A percentile compares a stretch with the other conserved stretches of the same genome.
These are phyloP conservation scores for Globisporangium perplexum DNA, from an alignment of 352 stramenopile species.

Conservation along the genomic window DNA sequence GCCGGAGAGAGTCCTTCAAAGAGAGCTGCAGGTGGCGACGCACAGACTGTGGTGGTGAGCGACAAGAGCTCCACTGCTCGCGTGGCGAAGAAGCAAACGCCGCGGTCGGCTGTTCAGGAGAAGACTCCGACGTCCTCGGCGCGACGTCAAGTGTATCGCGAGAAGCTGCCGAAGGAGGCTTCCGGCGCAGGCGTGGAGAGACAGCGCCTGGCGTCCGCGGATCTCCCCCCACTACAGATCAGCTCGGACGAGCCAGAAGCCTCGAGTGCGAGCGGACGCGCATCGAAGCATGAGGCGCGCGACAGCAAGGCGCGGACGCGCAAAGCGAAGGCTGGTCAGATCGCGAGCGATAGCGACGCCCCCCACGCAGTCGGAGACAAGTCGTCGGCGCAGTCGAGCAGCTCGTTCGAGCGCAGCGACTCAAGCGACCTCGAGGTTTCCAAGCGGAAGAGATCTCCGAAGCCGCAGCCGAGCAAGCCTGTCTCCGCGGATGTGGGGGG, in stretches of 20 bases:
- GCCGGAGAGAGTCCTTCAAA: slow-evolving; percentile 13
- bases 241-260: slow-evolving; percentile 5
- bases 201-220: slow-evolving; percentile 1
- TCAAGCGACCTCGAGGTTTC: slow-evolving; percentile 12
- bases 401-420: slow-evolving; percentile 3
- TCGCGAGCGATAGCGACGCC: background rate
- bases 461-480: slow-evolving; percentile 9
- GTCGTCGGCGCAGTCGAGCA: background rate
- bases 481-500: background rate
- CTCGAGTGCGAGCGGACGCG: too few relatives aligned
- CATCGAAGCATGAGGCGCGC: background rate
- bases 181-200: background rate
- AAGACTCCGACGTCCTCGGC: slow-evolving; percentile 8
- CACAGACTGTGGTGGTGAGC: slow-evolving; percentile 12
- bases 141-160: slow-evolving; percentile 53
- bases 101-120: slow-evolving; percentile 6
- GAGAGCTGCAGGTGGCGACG: slow-evolving; percentile 6
- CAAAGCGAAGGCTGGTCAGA: slow-evolving; percentile 3
- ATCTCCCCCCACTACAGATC: background rate
- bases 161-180: slow-evolving; percentile 35
- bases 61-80: slow-evolving; percentile 19
- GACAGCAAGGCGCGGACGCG: slow-evolving; percentile 4
- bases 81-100: slow-evolving; percentile 15
- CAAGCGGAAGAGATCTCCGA: slow-evolving; percentile 11
- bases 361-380: background rate